These are phyloP conservation scores for Dovyalis caffra DNA, from an alignment of 345 rosid genomes.

Conservation along the genomic window DNA sequence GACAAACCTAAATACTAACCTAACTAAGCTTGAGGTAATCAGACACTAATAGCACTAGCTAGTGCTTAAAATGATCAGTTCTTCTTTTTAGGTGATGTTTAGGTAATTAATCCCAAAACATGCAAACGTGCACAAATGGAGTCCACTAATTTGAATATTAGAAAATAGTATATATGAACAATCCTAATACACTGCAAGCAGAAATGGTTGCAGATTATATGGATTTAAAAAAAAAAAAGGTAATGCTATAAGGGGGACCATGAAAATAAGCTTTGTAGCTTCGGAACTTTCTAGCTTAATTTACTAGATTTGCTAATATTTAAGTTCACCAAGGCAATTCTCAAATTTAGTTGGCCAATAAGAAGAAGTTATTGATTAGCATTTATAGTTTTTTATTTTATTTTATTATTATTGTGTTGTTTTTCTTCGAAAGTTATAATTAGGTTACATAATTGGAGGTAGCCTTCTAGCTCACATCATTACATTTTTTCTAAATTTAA, in stretches of 20 bases:
- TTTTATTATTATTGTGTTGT: background rate
- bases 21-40: slow-evolving; percentile 3
- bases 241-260: background rate
- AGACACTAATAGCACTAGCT: background rate
- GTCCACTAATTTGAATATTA: slow-evolving; percentile 4
- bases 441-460: background rate
- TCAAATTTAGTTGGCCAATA: background rate
- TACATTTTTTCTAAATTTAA: background rate
- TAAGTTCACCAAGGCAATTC: background rate
- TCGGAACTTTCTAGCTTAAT: background rate
- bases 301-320: background rate
- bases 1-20: slow-evolving; percentile 15
- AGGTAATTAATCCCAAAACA: slow-evolving; percentile 13
- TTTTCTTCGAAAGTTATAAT: background rate
- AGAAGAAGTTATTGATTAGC: background rate
- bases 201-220: background rate
- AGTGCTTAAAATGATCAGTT: no score
- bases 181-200: background rate
- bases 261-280: background rate
- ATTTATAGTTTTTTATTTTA: background rate
- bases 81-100: background rate
- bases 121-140: slow-evolving; percentile 12
- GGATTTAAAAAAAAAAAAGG: background rate
- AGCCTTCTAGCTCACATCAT: background rate
- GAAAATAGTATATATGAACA: background rate